phyloP scores from a whole-genome alignment of 108 stramenopile genomes.

The Pseudonitzschia multiseries region DNA sequence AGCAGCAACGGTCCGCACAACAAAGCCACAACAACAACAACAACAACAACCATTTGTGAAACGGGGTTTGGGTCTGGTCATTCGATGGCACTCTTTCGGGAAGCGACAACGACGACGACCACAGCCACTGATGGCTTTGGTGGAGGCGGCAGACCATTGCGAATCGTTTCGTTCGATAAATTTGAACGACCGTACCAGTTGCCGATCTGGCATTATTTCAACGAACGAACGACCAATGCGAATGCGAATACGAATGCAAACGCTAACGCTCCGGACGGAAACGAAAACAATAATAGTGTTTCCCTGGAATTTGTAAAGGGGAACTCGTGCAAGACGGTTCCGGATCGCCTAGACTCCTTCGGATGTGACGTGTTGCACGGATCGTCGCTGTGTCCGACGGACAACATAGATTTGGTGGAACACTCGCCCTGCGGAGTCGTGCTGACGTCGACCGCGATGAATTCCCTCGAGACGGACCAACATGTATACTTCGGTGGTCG shows the following conservation, averaged over 20 bases:
- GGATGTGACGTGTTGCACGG: constrained; percentile 58
- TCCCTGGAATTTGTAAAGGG: constrained; percentile 26
- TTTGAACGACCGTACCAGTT: constrained; percentile 57
- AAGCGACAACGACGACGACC: not conserved
- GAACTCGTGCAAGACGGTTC: constrained; percentile 47
- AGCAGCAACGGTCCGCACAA: too few relatives aligned
- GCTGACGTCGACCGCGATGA: constrained; percentile 59
- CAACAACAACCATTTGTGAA: constrained; percentile 38
- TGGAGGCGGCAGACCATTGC: not conserved
- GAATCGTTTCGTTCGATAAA: constrained; percentile 42
- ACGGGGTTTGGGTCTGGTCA: constrained; percentile 63
- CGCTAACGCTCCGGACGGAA: too few relatives aligned
- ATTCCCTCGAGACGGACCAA: constrained; percentile 25
- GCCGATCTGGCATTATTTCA: constrained; percentile 24
- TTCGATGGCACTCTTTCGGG: constrained; percentile 41
- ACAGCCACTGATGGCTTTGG: too few relatives aligned
- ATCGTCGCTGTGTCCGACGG: constrained; percentile 47
- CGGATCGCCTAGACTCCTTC: constrained; percentile 14
- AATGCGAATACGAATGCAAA: constrained; percentile 4
- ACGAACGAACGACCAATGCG: constrained; percentile 15
- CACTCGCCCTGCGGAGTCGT: constrained; percentile 34
- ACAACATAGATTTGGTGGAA: constrained; percentile 55
- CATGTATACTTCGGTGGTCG: constrained; percentile 44
- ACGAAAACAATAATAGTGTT: not conserved
- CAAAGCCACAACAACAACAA: not conserved